Evolutionary conservation across 2,329 filamentous ascomycete species (phyloP).

Genomic region (Fusarium odoratissimum): DNA sequence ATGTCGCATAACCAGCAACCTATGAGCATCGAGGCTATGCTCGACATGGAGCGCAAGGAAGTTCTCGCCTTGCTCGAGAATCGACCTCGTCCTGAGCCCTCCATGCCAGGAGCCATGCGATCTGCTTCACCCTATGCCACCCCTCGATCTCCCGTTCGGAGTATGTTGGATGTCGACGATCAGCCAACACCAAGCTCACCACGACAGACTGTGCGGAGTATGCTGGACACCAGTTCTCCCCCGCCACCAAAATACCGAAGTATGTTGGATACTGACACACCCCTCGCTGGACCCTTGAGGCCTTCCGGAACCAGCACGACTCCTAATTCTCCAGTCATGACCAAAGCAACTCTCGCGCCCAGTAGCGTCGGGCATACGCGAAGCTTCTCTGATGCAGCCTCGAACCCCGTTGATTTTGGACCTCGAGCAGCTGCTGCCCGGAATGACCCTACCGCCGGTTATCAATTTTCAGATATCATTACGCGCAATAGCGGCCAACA

Average conservation of each 20-base stretch:
- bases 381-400: constrained; percentile 66
- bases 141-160: constrained; percentile 75
- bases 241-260: constrained; percentile 58
- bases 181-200: constrained; percentile 44
- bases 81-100: constrained; percentile 46
- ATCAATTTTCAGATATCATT: constrained; percentile 71
- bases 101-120: constrained; percentile 53
- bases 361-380: constrained; percentile 49
- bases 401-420: constrained; percentile 60
- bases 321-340: constrained; percentile 49
- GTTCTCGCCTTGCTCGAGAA: constrained; percentile 76
- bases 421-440: constrained; percentile 45
- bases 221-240: constrained; percentile 52
- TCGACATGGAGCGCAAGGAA: constrained; percentile 82
- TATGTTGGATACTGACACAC: constrained; percentile 63
- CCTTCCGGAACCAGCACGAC: constrained; percentile 48
- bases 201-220: constrained; percentile 70
- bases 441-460: constrained; percentile 62
- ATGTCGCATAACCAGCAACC: constrained; percentile 54
- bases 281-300: constrained; percentile 43
- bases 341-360: constrained; percentile 37
- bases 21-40: constrained; percentile 81
- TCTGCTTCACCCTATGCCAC: constrained; percentile 66
- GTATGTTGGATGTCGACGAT: constrained; percentile 49
- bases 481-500: constrained; percentile 62